These are phyloP conservation scores for Cladosporium austrohemisphaericum DNA, from an alignment of 2,329 filamentous ascomycete genomes.

Conservation along the genomic window DNA sequence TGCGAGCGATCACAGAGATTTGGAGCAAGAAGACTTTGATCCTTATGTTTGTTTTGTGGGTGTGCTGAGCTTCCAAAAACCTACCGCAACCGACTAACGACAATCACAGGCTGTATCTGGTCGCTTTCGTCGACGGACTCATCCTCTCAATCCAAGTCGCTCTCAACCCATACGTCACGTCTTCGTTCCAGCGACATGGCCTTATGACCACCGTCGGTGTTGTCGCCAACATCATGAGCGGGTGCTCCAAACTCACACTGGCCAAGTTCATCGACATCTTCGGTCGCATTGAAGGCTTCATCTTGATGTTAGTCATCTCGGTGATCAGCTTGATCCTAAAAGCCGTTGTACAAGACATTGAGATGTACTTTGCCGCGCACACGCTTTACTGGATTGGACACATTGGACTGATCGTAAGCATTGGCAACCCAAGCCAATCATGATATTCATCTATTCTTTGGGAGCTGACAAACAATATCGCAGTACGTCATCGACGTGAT, in stretches of 20 bases:
- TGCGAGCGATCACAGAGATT: constrained; percentile 1
- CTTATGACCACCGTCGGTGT: constrained; percentile 53
- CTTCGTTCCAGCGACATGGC: constrained; percentile 51
- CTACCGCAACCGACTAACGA: too few species aligned
- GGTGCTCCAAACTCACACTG: constrained; percentile 60
- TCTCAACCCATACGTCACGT: constrained; percentile 44
- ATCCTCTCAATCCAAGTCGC: constrained; percentile 38
- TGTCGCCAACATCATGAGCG: constrained; percentile 53
- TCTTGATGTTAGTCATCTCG: constrained; percentile 51
- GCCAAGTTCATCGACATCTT: constrained; percentile 66
- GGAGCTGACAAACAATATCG: constrained; percentile 28
- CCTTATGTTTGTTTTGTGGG: background rate
- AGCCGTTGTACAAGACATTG: constrained; percentile 58
- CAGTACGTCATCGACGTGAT: constrained; percentile 61
- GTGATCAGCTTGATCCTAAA: constrained; percentile 60
- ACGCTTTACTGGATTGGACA: constrained; percentile 63
- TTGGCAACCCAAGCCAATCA: background rate
- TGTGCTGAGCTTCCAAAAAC: background rate
- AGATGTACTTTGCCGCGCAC: constrained; percentile 59
- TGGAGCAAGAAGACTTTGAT: background rate
- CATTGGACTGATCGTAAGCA: constrained; percentile 23
- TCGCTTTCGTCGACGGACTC: constrained; percentile 48
- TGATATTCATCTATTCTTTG: background rate
- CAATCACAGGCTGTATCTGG: constrained; percentile 41
- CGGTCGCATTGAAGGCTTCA: constrained; percentile 61